Conservation (phyloP, 345 rosid species). For the Eucalyptus cloeziana region DNA sequence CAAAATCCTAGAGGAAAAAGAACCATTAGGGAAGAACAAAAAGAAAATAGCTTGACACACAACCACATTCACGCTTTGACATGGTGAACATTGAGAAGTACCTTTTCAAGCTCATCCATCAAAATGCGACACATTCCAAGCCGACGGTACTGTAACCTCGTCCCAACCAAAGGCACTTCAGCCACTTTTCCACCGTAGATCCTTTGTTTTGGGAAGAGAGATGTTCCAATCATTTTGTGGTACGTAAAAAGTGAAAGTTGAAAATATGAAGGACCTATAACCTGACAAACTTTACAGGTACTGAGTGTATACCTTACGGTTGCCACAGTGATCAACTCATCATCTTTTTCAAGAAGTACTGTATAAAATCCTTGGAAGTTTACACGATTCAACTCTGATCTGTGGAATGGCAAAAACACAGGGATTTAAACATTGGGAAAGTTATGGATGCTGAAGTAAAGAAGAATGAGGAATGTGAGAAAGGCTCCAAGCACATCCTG, state of each 20-base stretch:
- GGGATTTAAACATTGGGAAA: neutral
- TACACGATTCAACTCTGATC: slow-evolving; percentile 53
- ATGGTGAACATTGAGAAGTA: neutral
- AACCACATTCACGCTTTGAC: neutral
- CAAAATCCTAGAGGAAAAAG: neutral
- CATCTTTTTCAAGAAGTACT: slow-evolving; percentile 55
- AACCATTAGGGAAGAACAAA: neutral
- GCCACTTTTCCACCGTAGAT: slow-evolving; percentile 46
- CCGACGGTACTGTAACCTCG: slow-evolving; percentile 29
- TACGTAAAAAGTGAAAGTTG: neutral
- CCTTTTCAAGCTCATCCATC: slow-evolving; percentile 48
- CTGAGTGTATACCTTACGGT: slow-evolving; percentile 39
- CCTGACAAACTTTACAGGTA: neutral
- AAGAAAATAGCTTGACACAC: neutral
- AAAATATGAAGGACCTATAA: neutral
- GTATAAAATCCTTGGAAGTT: slow-evolving; percentile 79
- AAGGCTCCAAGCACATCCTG: neutral
- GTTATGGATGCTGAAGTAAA: neutral
- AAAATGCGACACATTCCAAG: slow-evolving; percentile 55
- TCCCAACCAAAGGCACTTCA: slow-evolving; percentile 64
- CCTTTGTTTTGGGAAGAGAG: slow-evolving; percentile 17
- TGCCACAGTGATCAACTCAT: slow-evolving; percentile 58
- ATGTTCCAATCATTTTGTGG: neutral
- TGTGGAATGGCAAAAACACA: slow-evolving; percentile 7
- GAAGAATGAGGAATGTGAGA: neutral